Conservation (phyloP, 2,329 filamentous ascomycete genomes). For the Zopfia rhizophila region DNA sequence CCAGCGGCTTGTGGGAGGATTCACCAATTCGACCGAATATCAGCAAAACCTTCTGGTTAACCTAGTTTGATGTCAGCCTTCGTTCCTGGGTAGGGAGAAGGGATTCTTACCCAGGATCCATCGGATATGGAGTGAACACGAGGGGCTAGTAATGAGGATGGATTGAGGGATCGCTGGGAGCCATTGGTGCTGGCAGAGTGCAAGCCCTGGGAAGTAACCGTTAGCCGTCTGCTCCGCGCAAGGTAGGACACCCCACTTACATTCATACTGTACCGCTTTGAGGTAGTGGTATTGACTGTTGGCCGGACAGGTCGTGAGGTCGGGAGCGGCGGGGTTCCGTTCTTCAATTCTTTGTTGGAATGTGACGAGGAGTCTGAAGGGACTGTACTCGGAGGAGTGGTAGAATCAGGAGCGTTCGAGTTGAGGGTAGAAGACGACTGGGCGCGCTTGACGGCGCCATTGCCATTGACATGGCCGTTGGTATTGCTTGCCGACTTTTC, state of each 20-base stretch:
- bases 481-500: slow-evolving; percentile 21
- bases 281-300: slow-evolving; percentile 33
- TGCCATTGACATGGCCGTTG: slow-evolving; percentile 30
- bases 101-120: slow-evolving; percentile 78
- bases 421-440: slow-evolving; percentile 71
- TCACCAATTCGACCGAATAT: slow-evolving; percentile 86
- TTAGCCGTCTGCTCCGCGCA: too few relatives aligned
- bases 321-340: slow-evolving; percentile 56
- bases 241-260: slow-evolving; percentile 37
- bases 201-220: slow-evolving; percentile 55
- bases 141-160: slow-evolving; percentile 82
- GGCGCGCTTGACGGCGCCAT: slow-evolving; percentile 65
- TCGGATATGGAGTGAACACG: slow-evolving; percentile 81
- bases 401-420: slow-evolving; percentile 68
- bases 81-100: not conserved
- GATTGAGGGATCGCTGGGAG: slow-evolving; percentile 59
- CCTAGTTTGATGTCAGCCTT: slow-evolving; percentile 61
- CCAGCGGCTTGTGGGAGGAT: slow-evolving; percentile 71
- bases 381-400: slow-evolving; percentile 69
- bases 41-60: slow-evolving; percentile 89
- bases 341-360: slow-evolving; percentile 65
- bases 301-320: slow-evolving; percentile 59
- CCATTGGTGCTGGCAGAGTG: slow-evolving; percentile 66
- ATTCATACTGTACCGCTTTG: slow-evolving; percentile 67
- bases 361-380: slow-evolving; percentile 77